Evolutionary conservation across 495 filamentous ascomycete genomes (phyloP), one percentile per base, ranked within the genome.

Genomic region (Talaromyces stipitatus): DNA sequence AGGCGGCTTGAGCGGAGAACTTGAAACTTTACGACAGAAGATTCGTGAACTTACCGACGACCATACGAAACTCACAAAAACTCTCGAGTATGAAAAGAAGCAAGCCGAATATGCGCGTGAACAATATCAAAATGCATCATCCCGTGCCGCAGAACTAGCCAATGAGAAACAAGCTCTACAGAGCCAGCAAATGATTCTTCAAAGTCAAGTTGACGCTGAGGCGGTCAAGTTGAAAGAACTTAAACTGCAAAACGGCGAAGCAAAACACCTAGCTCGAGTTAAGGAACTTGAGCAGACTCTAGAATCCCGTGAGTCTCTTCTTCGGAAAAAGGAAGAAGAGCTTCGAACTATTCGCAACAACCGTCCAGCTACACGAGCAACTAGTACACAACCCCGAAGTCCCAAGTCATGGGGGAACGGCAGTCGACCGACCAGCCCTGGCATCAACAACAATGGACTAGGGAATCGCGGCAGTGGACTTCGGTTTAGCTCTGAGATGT

Each of bases 71-170:
- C 63, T 83, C n/a, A 68, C 73, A 32, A 72, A 76, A 32, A 78
- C 78, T 58, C 64, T 78, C 11, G 71, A 76, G 10, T 71, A 71
- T 18, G 77, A 84, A 57, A 78, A 73, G 66, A 81, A 77, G 30
- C 73, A 74, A 57, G 62, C 68, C 4, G 86, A 87, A 12, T 90
- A 84, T 64, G 74, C 74, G 30, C 79, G 84, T 45, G 71, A 76
- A 16, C 73, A 80, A 30, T 91, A 90, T 58, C 85, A 89, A 53
- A 72, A 75, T 30, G 83, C 84, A 0, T 87, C 85, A 12, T 82
- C 70, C 14, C 69, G 71, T 0, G 78, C 77, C 9, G 72, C 69
- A 14, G 78, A 83, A 36, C 68, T 81, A 16, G 66, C 66, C 14
- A 69, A 68, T 22, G 82, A 87, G 66, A 72, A 76, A 33, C 66